Evolutionary conservation across 176 grass and related monocot genomes (phyloP), one percentile per base, ranked within the genome.

Genomic region (Cenchrus americanus): DNA sequence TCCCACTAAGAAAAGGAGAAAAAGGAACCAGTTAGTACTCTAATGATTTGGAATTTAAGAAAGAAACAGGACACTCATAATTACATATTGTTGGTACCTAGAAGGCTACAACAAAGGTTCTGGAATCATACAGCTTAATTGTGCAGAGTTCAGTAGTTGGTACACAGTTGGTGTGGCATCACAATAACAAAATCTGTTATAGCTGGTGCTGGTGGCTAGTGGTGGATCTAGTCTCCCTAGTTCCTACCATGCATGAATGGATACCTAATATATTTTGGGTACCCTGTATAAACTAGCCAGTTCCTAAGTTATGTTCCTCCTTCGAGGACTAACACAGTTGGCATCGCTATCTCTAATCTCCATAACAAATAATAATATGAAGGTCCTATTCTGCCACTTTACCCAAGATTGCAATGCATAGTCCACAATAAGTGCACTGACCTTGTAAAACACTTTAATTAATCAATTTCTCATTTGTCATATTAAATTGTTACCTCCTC

Each of bases 1-100:
- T 10, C 94, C 94, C 94, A 97, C 94, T 97, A 85, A 54, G 26
- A 78, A 65, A 11, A 82, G 30, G 17, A 57, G 32, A 14, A 14
- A 65, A 67, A 51, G 17, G 5, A 69, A 41, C 19, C 34, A 21
- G 14, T 89, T 13, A 14, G 47, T 44, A 86, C 53, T 54, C 18
- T 65, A 75, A 78, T 61, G 10, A 62, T 69, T 81, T 48, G 47
- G n/a, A 74, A 51, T 4, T 1, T 0, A 40, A 37, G 51, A 15
- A 66, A 64, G 5, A 30, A 81, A 18, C 7, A 79, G 4, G 55
- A 77, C 43, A 46, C 8, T 47, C 8, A 40, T 57, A 69, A 54
- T 49, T 62, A 9, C 17, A 70, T 37, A 54, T 81, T 58, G 9
- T 34, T 27, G 37, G 26, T 27, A 79, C 13, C 60, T 64, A 70